Conservation (phyloP, 768 basidiomycete genomes). For the Asterophora parasitica region DNA sequence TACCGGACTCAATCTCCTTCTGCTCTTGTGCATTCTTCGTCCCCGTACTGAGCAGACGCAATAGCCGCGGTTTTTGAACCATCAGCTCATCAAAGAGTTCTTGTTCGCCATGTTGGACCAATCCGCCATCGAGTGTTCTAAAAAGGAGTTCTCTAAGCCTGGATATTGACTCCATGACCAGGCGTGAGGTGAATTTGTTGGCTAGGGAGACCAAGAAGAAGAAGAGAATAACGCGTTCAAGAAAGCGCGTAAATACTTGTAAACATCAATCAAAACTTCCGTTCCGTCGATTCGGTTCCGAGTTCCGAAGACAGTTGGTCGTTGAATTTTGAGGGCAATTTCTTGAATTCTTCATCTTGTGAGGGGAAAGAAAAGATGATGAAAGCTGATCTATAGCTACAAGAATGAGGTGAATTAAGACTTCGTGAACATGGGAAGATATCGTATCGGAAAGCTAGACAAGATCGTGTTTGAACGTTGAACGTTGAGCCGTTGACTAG, state of each 20-base stretch:
- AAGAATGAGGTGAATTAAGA: no score
- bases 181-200: neutral
- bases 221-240: slow-evolving; percentile 10
- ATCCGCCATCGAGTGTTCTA: slow-evolving; percentile 40
- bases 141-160: slow-evolving; percentile 51
- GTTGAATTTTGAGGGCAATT: no score
- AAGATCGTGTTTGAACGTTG: no score
- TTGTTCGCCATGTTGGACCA: slow-evolving; percentile 53
- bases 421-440: no score
- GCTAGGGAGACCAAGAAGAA: neutral
- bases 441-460: no score
- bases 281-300: no score
- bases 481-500: no score
- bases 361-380: no score
- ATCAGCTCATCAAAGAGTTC: slow-evolving; percentile 74
- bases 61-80: slow-evolving; percentile 57
- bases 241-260: slow-evolving; percentile 22
- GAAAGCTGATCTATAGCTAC: no score
- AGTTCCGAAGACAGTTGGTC: no score
- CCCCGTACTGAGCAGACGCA: slow-evolving; percentile 63
- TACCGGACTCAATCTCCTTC: slow-evolving; percentile 65
- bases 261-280: slow-evolving; percentile 12
- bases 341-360: no score
- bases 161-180: slow-evolving; percentile 54
- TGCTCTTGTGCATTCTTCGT: slow-evolving; percentile 59